Evolutionary conservation across 1,284 basidiomycete genomes (phyloP), one percentile per base, ranked within the genome.

Genomic region (Sparassis latifolia): DNA sequence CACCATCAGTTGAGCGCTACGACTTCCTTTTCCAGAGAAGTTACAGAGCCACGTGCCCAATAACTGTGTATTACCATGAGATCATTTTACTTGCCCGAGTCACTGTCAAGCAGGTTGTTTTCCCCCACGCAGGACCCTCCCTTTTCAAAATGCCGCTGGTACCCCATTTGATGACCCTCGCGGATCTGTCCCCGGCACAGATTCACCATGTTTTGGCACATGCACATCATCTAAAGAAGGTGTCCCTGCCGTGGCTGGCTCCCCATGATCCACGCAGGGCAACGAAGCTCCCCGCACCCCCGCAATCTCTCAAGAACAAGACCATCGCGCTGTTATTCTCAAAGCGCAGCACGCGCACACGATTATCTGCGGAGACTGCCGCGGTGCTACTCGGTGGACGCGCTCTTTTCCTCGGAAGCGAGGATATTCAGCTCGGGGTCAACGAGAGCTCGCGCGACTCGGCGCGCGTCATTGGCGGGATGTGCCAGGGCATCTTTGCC

Each of bases 401-500:
- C n/a, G 84, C 94, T 0, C 77, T 98, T 59, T 99, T 98, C 70
- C 74, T 99, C n/a, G 92, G 94, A 2, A 75, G 74, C 41, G 84
- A 88, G 1, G 96, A 99, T 66, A 97, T 98, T 53, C 96, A 99
- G 64, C 76, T 99, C 33, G 96, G 96, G 48, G 95, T 98, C 33
- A 99, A 98, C 68, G 96, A 99, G 77, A 84, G 75, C 41, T 67
- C 86, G 20, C 76, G 88, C 45, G 97, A 99, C 71, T 86, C 90
- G 0, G 88, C 92, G 10, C 78, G 88, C 20, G 91, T 99, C 10
- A 80, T 97, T 55, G 86, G 91, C 20, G 90, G 91, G 12, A 97
- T 99, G 95, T 89, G 87, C 50, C 88, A 98, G 68, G 97, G 96
- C 20, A 92, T 99, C 58, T 97, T 99, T 73, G 97, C 96, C 27